Percentiles rank a stretch among this genome's conserved stretches.
Conservation (phyloP, 345 rosid species). For the Moricandia moricandioides region DNA sequence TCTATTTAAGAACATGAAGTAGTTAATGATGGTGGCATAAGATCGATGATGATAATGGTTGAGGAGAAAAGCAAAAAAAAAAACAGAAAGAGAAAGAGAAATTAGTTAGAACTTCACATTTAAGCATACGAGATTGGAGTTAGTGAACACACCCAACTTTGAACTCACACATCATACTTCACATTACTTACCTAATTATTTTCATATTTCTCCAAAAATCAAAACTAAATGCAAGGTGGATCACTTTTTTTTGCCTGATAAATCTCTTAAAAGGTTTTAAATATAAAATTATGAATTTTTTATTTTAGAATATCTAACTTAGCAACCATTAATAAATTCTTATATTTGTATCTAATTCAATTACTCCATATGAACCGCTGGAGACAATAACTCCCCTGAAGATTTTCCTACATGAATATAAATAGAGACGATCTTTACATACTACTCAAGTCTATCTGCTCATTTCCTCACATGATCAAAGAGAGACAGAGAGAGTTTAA, state of each 20-base stretch:
- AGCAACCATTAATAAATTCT: background rate
- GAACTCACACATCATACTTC: constrained; percentile 34
- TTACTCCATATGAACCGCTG: constrained; percentile 35
- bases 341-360: constrained; percentile 25
- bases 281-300: background rate
- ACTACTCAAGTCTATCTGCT: constrained; percentile 15
- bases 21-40: background rate
- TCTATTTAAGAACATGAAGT: background rate
- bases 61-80: background rate
- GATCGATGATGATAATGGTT: constrained; percentile 11
- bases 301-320: constrained; percentile 13
- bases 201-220: background rate
- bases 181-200: constrained; percentile 16
- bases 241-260: background rate
- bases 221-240: constrained; percentile 2
- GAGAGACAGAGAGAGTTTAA: background rate
- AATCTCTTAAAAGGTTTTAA: background rate
- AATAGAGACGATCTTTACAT: constrained; percentile 7
- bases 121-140: constrained; percentile 39
- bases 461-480: constrained; percentile 25
- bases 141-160: constrained; percentile 40
- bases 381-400: constrained; percentile 38
- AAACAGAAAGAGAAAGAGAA: constrained; percentile 21
- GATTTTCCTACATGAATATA: constrained; percentile 26
- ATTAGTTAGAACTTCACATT: constrained; percentile 38